Evolutionary conservation across 1,139 yeast genomes (phyloP).

Genomic region (Zygosaccharomyces sapae): DNA sequence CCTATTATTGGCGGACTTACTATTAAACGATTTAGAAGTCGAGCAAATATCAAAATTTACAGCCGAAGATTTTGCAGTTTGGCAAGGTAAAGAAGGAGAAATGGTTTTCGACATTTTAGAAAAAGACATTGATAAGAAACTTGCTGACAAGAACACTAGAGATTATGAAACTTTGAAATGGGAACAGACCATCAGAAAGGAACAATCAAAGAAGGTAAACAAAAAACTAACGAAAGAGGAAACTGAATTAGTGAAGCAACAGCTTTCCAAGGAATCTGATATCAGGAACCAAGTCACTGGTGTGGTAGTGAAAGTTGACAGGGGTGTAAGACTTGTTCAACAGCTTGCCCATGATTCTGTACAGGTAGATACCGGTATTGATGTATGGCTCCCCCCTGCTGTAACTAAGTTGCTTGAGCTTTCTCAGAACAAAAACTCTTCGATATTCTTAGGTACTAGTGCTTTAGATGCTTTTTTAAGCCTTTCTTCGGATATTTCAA

Average conservation of each 20-base stretch:
- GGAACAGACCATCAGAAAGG: constrained; percentile 81
- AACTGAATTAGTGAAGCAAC: constrained; percentile 54
- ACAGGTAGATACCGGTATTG: constrained; percentile 61
- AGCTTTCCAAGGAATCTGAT: constrained; percentile 54
- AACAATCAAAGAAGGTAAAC: constrained; percentile 53
- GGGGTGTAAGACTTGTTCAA: constrained; percentile 51
- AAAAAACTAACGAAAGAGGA: constrained; percentile 77
- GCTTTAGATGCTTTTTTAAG: constrained; percentile 42
- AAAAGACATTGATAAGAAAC: constrained; percentile 38
- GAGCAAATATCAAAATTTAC: constrained; percentile 35
- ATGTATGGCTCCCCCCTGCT: constrained; percentile 68
- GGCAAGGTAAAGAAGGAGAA: constrained; percentile 65
- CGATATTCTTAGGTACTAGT: constrained; percentile 41
- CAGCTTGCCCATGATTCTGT: constrained; percentile 50
- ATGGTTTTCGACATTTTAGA: constrained; percentile 63
- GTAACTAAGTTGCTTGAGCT: constrained; percentile 46
- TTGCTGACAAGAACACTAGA: constrained; percentile 59
- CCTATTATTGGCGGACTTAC: constrained; percentile 45
- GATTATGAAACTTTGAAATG: constrained; percentile 88
- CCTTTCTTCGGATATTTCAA: constrained; percentile 43
- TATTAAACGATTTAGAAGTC: constrained; percentile 43
- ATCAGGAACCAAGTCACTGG: constrained; percentile 48
- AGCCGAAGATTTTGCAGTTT: constrained; percentile 51
- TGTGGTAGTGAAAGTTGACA: constrained; percentile 41
- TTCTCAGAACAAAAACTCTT: constrained; percentile 38